These are phyloP conservation scores for Clonostachys rhizophaga DNA, from an alignment of 2,329 filamentous ascomycete species.

Conservation along the genomic window DNA sequence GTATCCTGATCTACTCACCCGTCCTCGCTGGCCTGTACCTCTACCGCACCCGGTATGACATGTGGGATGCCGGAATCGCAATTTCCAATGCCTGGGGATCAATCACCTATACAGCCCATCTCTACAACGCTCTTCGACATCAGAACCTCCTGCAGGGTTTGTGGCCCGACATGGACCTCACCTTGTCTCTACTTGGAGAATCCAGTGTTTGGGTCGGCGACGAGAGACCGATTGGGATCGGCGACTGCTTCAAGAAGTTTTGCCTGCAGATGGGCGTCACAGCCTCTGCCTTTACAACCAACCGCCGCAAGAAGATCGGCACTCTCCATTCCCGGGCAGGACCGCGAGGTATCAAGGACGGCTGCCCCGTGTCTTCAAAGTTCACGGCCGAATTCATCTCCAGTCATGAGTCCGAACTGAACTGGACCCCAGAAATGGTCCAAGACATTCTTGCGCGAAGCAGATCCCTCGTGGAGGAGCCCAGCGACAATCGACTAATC, in stretches of 20 bases:
- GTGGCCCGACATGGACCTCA: constrained; percentile 36
- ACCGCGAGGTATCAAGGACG: constrained; percentile 17
- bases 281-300: constrained; percentile 12
- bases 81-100: constrained; percentile 32
- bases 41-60: constrained; percentile 4
- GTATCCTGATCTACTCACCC: too few relatives aligned
- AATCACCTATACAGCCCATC: constrained; percentile 25
- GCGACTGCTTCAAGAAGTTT: constrained; percentile 29
- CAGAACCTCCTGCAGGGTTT: neutral
- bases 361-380: constrained; percentile 26
- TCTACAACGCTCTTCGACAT: constrained; percentile 30
- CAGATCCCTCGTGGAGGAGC: constrained; percentile 3
- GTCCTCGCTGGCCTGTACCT: too few relatives aligned
- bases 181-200: constrained; percentile 15
- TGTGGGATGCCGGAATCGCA: constrained; percentile 21
- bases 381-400: too few relatives aligned
- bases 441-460: too few relatives aligned
- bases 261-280: constrained; percentile 29
- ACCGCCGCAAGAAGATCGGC: too few relatives aligned
- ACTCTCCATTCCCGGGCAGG: constrained; percentile 8
- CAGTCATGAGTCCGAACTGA: too few relatives aligned
- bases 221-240: constrained; percentile 15
- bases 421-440: too few relatives aligned
- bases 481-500: constrained; percentile 3
- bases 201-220: constrained; percentile 29